Base-by-base conservation (phyloP, 2,329 filamentous ascomycete genomes). In the Aspergillus sp. region DNA sequence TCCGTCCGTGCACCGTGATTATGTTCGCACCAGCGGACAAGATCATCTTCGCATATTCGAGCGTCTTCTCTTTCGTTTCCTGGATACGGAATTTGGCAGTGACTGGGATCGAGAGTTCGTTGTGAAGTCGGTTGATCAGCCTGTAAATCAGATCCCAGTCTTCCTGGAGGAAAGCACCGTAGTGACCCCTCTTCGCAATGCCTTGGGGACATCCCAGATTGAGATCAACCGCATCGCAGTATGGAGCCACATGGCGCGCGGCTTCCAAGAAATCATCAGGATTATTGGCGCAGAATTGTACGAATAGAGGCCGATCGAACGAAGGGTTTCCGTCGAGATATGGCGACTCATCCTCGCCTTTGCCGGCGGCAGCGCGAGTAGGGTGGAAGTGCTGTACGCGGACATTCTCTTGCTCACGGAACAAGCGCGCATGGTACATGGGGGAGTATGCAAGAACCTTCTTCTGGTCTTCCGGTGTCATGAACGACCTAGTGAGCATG, bases 141-240 rank as follows among this genome's bases (percentile, higher is more conserved):
- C 82, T 82, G 71, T 89, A 89, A 59, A 99, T 90, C 58, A 96
- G 80, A 21, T 88, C 86, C 81, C 92, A 92, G 70, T 98, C 90
- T 74, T 99, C 95, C 76, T 99, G 95, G 67, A 99, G 77, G 71
- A 98, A 99, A 0, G 94, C 90, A 21, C 95, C 95, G 71, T 99
- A 99, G 74, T 91, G 89, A 8, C 95, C 95, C 74, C 90, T 91
- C 74, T 87, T 87, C 36, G 95, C 95, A 67, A 99, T 99, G 1
- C 94, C 94, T 74, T 99, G 95, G 0, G 95, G 95, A 78, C 95
- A 99, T 7, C 95, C 95, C 4, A 99, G 82, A 74, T 99, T 99
- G 68, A 99, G 79, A 75, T 99, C 95, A 3, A 99, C 90, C 7
- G 95, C 95, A 74, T 99, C 95, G 77, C 94, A 98, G 76, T 93